These are phyloP conservation scores for Penicillium verhagenii DNA, from an alignment of 495 filamentous ascomycete species.

Conservation along the genomic window DNA sequence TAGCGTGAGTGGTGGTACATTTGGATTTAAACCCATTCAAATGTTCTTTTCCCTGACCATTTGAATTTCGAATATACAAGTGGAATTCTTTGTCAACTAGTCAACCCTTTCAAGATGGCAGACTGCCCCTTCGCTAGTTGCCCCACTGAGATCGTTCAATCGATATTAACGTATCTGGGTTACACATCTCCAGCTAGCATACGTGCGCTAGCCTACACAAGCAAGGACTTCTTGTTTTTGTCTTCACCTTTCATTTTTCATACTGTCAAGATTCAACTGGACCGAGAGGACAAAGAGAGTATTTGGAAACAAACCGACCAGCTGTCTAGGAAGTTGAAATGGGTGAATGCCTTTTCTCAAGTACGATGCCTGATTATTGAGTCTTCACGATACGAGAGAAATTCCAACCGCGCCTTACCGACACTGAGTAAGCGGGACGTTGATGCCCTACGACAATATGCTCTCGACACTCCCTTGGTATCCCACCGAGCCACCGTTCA, in stretches of 20 bases:
- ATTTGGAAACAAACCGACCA: background rate
- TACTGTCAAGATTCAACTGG: background rate
- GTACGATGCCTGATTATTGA: background rate
- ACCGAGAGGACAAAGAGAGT: background rate
- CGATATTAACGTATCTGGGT: background rate
- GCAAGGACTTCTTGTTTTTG: background rate
- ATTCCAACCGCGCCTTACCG: background rate
- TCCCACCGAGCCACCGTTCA: background rate
- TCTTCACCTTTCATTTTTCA: background rate
- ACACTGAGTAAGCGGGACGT: background rate
- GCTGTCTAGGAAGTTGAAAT: background rate
- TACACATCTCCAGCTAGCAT: background rate
- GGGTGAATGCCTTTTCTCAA: background rate
- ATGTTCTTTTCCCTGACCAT: too few relatives aligned
- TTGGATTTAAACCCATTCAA: too few relatives aligned
- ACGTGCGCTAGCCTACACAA: background rate
- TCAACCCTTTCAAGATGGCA: background rate
- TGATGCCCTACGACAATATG: background rate
- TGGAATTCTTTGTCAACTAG: too few relatives aligned
- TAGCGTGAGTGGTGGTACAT: background rate
- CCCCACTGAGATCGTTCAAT: background rate
- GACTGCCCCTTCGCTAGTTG: background rate
- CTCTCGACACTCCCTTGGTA: background rate
- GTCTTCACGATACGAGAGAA: background rate
- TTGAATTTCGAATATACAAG: too few relatives aligned